phyloP scores from a whole-genome alignment of 257 asterid species.

The Nicotiana knightiana region DNA sequence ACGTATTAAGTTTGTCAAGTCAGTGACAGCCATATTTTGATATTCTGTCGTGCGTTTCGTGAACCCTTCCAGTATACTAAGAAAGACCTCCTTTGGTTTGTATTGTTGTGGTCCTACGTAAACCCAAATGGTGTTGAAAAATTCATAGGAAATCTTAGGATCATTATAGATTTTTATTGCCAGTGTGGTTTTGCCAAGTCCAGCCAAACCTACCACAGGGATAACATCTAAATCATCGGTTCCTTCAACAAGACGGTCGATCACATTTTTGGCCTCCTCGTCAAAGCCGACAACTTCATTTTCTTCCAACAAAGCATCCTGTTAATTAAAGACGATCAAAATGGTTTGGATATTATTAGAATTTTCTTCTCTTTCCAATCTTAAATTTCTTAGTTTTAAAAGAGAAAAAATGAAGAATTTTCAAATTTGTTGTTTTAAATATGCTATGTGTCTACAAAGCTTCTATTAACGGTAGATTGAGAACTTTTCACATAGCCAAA shows the following conservation, averaged over 20 bases:
- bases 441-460: too few species aligned
- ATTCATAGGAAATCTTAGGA: background rate
- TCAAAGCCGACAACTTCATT: conserved; percentile 24
- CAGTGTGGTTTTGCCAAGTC: conserved; percentile 6
- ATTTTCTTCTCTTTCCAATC: too few species aligned
- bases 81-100: background rate
- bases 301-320: conserved; percentile 14
- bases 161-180: background rate
- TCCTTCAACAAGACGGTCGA: conserved; percentile 1
- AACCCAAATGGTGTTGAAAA: conserved; percentile 7
- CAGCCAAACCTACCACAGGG: conserved; percentile 22
- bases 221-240: background rate
- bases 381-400: too few species aligned
- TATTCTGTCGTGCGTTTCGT: too few species aligned
- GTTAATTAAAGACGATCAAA: background rate
- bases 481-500: too few species aligned
- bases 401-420: too few species aligned
- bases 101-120: background rate
- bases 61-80: too few species aligned
- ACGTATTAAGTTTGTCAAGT: too few species aligned
- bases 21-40: too few species aligned
- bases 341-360: too few species aligned
- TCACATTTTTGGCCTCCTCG: conserved; percentile 11
- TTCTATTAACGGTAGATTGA: too few species aligned
- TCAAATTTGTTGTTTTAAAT: too few species aligned